Base-by-base conservation (phyloP, 495 filamentous ascomycete genomes). In the Tuber indicum region DNA sequence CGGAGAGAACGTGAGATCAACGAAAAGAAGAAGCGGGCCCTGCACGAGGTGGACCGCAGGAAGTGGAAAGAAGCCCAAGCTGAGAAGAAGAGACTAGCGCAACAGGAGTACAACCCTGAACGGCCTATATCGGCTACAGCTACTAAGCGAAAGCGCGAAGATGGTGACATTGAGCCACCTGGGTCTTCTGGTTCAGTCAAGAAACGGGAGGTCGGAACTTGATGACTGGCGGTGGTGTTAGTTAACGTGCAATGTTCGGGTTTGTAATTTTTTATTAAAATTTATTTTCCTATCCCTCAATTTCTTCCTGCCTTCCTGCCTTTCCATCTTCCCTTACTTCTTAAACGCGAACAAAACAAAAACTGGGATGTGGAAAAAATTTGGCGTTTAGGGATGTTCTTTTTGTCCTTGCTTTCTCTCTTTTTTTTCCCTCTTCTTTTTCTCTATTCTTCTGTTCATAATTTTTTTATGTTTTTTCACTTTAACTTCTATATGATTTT, bases 1-100 rank as follows among this genome's bases (percentile, higher is more conserved):
- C 90, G 96, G 62, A 95, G 94, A 79, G 94, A 97, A 84, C 94
- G 92, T 80, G 94, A 97, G 84, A 90, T 88, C 78, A 88, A 89
- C 76, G 90, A 93, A 72, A 90, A 90, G 83, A 94, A 97, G 82
- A 91, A 90, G 42, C 87, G 89, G 43, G 89, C 91, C 21, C 85
- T 88, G 62, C 86, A 83, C 45, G 79, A 90, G 85, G 81, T 87
- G 84, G 85, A 90, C 84, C 85, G 83, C 45, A 84, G 85, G 75
- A 85, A 84, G 72, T 81, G 84, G 44, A 81, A 81, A n/a, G 77
- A 81, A 72, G 83, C 84, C 16, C 87, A 88, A 9, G 87, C 85
- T 75, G 87, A 89, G 45, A 87, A 84, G 74, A 89, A 88, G 72
- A 84, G 86, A 4, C 84, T 86, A 0, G 84, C 84, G 45, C 86